Evolutionary conservation across 352 stramenopile species (phyloP).

Genomic region (Globisporangium paddicum): DNA sequence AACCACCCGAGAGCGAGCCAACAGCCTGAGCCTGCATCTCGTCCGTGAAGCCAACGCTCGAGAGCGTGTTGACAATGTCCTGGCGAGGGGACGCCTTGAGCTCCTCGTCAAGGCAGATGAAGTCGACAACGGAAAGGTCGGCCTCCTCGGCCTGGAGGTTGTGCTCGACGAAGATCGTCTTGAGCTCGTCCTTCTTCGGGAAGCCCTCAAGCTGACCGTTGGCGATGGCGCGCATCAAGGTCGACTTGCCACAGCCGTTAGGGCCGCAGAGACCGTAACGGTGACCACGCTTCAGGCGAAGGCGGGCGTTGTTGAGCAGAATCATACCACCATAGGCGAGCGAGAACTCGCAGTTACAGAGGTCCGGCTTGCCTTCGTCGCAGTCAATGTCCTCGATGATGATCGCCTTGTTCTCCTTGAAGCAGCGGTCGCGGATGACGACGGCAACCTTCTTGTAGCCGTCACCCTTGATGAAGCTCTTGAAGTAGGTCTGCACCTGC

Average conservation of each 20-base stretch:
- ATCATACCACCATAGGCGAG: constrained; percentile 94
- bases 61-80: constrained; percentile 90
- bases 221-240: constrained; percentile 95
- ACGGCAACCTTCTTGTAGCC: constrained; percentile 64
- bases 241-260: constrained; percentile 94
- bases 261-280: constrained; percentile 94
- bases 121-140: constrained; percentile 81
- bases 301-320: constrained; percentile 88
- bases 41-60: constrained; percentile 91
- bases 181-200: constrained; percentile 91
- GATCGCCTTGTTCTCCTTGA: constrained; percentile 89
- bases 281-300: constrained; percentile 89
- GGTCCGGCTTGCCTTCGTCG: constrained; percentile 95
- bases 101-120: constrained; percentile 86
- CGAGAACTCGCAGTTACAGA: constrained; percentile 99
- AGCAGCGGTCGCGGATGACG: constrained; percentile 80
- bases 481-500: constrained; percentile 88
- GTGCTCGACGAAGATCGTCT: constrained; percentile 97
- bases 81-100: constrained; percentile 86
- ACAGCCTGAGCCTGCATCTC: constrained; percentile 92
- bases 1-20: constrained; percentile 93
- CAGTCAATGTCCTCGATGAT: constrained; percentile 95
- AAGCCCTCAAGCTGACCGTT: constrained; percentile 96
- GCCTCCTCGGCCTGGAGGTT: constrained; percentile 92
- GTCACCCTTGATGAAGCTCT: constrained; percentile 63